Base-by-base conservation (phyloP, 768 basidiomycete genomes). In the Megacollybia marginata region DNA sequence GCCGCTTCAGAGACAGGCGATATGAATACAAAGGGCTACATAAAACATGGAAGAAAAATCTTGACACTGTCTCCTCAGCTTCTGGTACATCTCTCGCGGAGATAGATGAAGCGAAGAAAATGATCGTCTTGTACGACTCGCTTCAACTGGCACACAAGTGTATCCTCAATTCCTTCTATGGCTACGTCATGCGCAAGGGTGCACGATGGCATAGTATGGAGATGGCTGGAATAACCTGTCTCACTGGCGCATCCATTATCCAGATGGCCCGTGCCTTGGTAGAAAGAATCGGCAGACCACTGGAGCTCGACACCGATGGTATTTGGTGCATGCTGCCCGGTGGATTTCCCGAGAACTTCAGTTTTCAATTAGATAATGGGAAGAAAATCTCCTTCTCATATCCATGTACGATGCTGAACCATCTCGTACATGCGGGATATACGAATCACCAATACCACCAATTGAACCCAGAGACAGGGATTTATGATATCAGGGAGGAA, bases 261-360 rank as follows among this genome's bases (percentile, higher is more conserved):
- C 95, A 99, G 64, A 94, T 99, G 92, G 95, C 96, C 12, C 82
- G 96, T 34, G 86, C 93, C 51, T 77, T 98, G 31, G 96, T 99
- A 18, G 96, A 99, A 59, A 92, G 96, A 68, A 93, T 99, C 48
- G 96, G 96, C 3, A 83, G 96, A 8, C 96, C 96, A 1, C 81
- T 99, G 47, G 96, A 99, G 62, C 69, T 99, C 56, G 96, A 99
- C 64, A 99, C 96, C 12, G 96, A 99, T 67, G 95, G 96, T 55
- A 99, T 99, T 55, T 98, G 96, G 96, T 99, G 96, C 68, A 99
- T 99, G 96, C 82, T 98, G 19, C 96, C 96, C 4, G 92, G 91
- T 3, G 81, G 92, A 11, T 99, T 99, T 66, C 96, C 96, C 2
- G 96, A 98, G 68, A 91, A 96, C 67, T 98, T 97, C 82, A 85